These are phyloP conservation scores for Termitomyces sp. DNA, from an alignment of 768 basidiomycete genomes.

Conservation along the genomic window DNA sequence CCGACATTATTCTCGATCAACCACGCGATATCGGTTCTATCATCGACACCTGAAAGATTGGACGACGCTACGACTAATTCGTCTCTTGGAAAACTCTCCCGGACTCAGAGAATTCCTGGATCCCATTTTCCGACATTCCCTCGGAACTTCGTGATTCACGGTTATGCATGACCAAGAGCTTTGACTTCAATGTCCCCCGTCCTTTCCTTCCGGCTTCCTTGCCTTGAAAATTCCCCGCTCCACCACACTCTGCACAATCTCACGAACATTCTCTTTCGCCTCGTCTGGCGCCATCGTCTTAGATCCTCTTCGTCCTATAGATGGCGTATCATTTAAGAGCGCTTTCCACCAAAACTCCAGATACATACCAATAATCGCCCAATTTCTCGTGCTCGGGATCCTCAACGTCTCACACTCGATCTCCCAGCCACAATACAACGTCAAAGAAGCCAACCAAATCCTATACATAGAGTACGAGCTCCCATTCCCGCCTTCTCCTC, in stretches of 20 bases:
- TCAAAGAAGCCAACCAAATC: conserved; percentile 78
- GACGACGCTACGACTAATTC: neutral
- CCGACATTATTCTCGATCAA: neutral
- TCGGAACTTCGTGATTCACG: neutral
- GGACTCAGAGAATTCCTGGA: neutral
- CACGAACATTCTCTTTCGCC: conserved; percentile 38
- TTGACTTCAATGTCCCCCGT: conserved; percentile 7
- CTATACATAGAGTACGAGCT: conserved; percentile 81
- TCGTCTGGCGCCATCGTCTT: conserved; percentile 21
- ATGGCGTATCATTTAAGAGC: neutral
- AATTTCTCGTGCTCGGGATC: conserved; percentile 92
- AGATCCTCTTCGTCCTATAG: conserved; percentile 22
- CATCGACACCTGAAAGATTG: neutral
- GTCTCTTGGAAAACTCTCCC: neutral
- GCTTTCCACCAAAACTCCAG: conserved; percentile 8
- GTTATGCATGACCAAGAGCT: neutral
- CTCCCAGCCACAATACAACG: conserved; percentile 75
- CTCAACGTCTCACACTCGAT: conserved; percentile 82
- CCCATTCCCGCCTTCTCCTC: conserved; percentile 51
- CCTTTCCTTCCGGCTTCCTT: conserved; percentile 68
- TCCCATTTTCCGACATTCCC: neutral
- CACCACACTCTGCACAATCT: conserved; percentile 50
- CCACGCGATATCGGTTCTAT: neutral
- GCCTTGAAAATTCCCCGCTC: conserved; percentile 69
- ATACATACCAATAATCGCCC: conserved; percentile 78